A percentile compares a stretch with the other conserved stretches of the same genome.
Conservation (phyloP, 345 rosid species). For the Excoecaria agallocha region DNA sequence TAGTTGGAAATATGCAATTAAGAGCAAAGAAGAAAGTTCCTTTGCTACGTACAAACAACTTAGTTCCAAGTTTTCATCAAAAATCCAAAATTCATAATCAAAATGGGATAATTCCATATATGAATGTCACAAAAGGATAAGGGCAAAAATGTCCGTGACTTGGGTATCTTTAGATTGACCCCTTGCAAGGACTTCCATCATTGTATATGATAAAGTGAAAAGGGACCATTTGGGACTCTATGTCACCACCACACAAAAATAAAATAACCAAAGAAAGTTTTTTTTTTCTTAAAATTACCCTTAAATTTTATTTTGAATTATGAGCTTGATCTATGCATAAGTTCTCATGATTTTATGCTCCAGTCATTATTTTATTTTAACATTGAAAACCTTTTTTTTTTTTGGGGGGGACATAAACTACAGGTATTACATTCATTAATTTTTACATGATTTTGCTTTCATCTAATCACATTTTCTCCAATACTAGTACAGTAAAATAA, state of each 20-base stretch:
- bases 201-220: background rate
- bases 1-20: background rate
- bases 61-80: background rate
- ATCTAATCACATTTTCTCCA: too few relatives aligned
- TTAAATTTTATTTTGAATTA: too few relatives aligned
- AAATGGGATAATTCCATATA: background rate
- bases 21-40: background rate
- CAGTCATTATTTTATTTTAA: too few relatives aligned
- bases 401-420: too few relatives aligned
- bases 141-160: background rate
- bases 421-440: too few relatives aligned
- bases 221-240: constrained; percentile 13
- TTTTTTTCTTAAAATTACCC: background rate
- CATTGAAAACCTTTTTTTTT: background rate
- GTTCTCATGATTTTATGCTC: too few relatives aligned
- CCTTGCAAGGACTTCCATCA: background rate
- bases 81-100: constrained; percentile 4
- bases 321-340: too few relatives aligned
- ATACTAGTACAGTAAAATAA: too few relatives aligned
- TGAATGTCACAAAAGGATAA: background rate
- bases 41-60: background rate
- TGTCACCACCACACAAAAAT: constrained; percentile 3
- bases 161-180: background rate
- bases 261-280: background rate
- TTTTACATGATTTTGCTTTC: too few relatives aligned